These are phyloP conservation scores for Termitomyces heimii DNA, from an alignment of 768 basidiomycete genomes.

Conservation along the genomic window DNA sequence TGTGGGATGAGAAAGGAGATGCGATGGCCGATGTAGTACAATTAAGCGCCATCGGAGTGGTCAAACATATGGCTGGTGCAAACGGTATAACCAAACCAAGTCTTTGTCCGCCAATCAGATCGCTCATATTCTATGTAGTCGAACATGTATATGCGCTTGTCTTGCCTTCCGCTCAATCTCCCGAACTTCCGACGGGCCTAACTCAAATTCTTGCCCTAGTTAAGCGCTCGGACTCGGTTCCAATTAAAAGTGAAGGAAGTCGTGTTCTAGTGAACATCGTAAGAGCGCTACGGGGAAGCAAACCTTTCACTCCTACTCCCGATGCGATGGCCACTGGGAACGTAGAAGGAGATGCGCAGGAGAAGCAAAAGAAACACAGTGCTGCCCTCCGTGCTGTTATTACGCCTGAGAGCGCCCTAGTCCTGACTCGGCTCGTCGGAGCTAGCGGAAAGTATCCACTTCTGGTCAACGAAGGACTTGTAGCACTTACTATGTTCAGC, in stretches of 20 bases:
- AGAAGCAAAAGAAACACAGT: conserved; percentile 44
- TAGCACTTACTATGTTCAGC: conserved; percentile 75
- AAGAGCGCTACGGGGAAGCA: conserved; percentile 67
- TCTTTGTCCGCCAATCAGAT: background rate
- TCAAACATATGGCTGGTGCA: conserved; percentile 82
- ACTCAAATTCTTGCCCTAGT: conserved; percentile 70
- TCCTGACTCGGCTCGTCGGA: conserved; percentile 66
- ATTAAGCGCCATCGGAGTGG: conserved; percentile 78
- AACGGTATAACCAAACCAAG: conserved; percentile 48
- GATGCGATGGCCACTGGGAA: conserved; percentile 17
- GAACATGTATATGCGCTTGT: conserved; percentile 47
- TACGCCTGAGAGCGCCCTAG: conserved; percentile 48
- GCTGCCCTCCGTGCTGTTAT: conserved; percentile 47
- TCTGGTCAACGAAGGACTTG: conserved; percentile 83
- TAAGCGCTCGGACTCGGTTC: conserved; percentile 71
- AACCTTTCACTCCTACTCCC: conserved; percentile 22
- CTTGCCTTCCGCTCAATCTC: conserved; percentile 29
- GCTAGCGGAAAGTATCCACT: conserved; percentile 78
- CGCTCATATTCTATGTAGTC: conserved; percentile 20
- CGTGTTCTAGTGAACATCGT: conserved; percentile 84
- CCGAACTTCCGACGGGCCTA: conserved; percentile 42
- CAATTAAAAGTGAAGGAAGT: conserved; percentile 86
- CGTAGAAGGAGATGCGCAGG: conserved; percentile 25
- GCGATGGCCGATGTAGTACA: conserved; percentile 82
- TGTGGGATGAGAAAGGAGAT: conserved; percentile 72